These are phyloP conservation scores for Populus davidiana DNA, from an alignment of 345 rosid genomes.

Conservation along the genomic window DNA sequence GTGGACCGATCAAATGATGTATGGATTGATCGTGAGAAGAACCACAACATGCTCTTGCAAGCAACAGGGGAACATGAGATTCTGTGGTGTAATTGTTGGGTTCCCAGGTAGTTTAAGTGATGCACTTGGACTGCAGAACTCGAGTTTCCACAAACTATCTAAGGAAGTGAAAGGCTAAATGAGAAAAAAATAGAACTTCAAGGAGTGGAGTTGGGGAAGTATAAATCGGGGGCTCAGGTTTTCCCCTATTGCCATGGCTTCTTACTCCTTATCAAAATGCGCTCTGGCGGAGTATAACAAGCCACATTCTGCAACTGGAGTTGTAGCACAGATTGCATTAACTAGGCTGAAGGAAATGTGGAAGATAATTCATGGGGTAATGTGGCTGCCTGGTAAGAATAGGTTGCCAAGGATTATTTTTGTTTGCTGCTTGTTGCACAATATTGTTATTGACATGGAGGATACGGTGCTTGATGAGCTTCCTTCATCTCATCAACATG, in stretches of 20 bases:
- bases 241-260: conserved; percentile 65
- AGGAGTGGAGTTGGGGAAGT: conserved; percentile 46
- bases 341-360: conserved; percentile 74
- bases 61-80: conserved; percentile 71
- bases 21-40: conserved; percentile 64
- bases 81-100: conserved; percentile 60
- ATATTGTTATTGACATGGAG: conserved; percentile 57
- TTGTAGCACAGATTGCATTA: conserved; percentile 52
- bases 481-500: conserved; percentile 48
- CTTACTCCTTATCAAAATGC: conserved; percentile 61
- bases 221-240: conserved; percentile 54
- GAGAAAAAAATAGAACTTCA: conserved; percentile 44
- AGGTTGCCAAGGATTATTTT: conserved; percentile 60
- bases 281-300: conserved; percentile 48
- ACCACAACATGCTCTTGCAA: conserved; percentile 71
- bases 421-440: conserved; percentile 73
- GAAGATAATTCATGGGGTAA: conserved; percentile 64
- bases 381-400: conserved; percentile 77
- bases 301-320: conserved; percentile 49
- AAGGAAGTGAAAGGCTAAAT: conserved; percentile 56
- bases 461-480: conserved; percentile 45
- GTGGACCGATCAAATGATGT: conserved; percentile 54
- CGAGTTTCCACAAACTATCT: conserved; percentile 53
- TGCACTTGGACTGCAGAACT: conserved; percentile 53
- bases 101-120: conserved; percentile 72